These are phyloP conservation scores for Agaricus sinodeliciosus DNA, from an alignment of 768 basidiomycete genomes.

Conservation along the genomic window DNA sequence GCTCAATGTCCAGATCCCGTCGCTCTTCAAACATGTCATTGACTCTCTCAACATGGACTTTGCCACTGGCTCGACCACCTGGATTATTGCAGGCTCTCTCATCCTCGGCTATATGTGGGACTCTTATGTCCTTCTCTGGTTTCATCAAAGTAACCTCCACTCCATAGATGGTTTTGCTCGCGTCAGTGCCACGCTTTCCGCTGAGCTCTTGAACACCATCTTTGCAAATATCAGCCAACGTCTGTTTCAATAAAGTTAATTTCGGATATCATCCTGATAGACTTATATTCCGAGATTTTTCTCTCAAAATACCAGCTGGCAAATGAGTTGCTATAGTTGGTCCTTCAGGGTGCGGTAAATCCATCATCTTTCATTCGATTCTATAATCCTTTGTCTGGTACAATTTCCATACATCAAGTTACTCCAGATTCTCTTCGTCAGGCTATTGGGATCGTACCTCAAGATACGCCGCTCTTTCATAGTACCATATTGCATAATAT, in stretches of 20 bases:
- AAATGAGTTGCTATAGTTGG: slow-evolving; percentile 97
- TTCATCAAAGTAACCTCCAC: background rate
- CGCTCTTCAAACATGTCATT: slow-evolving; percentile 88
- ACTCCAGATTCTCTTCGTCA: slow-evolving; percentile 66
- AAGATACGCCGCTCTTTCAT: slow-evolving; percentile 97
- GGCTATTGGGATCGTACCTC: slow-evolving; percentile 89
- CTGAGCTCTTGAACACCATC: slow-evolving; percentile 89
- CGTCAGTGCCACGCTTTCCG: slow-evolving; percentile 83
- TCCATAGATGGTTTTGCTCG: slow-evolving; percentile 81
- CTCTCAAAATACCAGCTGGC: no score
- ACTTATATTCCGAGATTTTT: slow-evolving; percentile 86
- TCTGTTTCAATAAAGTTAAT: slow-evolving; percentile 86
- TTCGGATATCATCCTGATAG: slow-evolving; percentile 92
- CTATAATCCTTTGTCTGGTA: slow-evolving; percentile 78
- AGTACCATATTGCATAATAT: slow-evolving; percentile 94
- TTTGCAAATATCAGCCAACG: slow-evolving; percentile 95
- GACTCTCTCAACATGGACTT: slow-evolving; percentile 86
- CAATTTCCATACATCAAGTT: slow-evolving; percentile 69
- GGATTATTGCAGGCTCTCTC: slow-evolving; percentile 86
- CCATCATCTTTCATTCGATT: slow-evolving; percentile 95
- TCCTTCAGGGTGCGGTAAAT: slow-evolving; percentile 96
- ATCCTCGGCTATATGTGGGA: slow-evolving; percentile 79
- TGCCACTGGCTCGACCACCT: slow-evolving; percentile 68
- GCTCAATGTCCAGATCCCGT: slow-evolving; percentile 96
- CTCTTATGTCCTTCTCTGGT: background rate